These are phyloP conservation scores for Bipolaris cookei DNA, from an alignment of 2,329 filamentous ascomycete species.

Conservation along the genomic window DNA sequence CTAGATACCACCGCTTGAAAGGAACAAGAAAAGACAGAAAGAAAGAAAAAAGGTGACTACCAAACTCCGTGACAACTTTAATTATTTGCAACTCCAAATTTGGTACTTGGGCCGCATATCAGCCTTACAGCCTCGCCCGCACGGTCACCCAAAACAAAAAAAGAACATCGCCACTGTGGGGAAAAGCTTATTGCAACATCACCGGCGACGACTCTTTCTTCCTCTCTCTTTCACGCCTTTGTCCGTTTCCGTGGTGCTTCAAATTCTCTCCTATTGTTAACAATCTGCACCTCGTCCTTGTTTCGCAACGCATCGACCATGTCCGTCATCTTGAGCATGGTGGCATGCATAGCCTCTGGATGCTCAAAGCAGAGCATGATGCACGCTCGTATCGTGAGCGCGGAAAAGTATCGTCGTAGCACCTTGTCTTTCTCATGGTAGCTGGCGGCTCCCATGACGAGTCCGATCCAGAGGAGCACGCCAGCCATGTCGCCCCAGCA, in stretches of 20 bases:
- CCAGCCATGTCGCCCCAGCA: slow-evolving; percentile 49
- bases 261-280: background rate
- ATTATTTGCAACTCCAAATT: background rate
- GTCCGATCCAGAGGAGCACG: slow-evolving; percentile 47
- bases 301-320: slow-evolving; percentile 27
- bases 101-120: background rate
- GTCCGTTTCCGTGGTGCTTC: slow-evolving; percentile 24
- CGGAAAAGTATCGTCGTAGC: slow-evolving; percentile 41
- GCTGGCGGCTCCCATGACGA: slow-evolving; percentile 44
- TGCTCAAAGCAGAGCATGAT: slow-evolving; percentile 48
- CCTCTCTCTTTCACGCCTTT: background rate
- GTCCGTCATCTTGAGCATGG: slow-evolving; percentile 37
- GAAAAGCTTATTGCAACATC: slow-evolving; percentile 23
- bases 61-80: background rate
- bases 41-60: background rate
- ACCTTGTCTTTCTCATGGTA: slow-evolving; percentile 27
- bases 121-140: background rate
- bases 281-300: slow-evolving; percentile 4
- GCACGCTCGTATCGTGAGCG: slow-evolving; percentile 39
- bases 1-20: background rate
- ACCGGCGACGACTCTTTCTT: background rate
- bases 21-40: background rate
- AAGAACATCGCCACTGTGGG: slow-evolving; percentile 1
- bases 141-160: background rate
- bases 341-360: slow-evolving; percentile 38